Base-by-base conservation (phyloP, 805 yeast genomes). In the Pichia membranifaciens region DNA sequence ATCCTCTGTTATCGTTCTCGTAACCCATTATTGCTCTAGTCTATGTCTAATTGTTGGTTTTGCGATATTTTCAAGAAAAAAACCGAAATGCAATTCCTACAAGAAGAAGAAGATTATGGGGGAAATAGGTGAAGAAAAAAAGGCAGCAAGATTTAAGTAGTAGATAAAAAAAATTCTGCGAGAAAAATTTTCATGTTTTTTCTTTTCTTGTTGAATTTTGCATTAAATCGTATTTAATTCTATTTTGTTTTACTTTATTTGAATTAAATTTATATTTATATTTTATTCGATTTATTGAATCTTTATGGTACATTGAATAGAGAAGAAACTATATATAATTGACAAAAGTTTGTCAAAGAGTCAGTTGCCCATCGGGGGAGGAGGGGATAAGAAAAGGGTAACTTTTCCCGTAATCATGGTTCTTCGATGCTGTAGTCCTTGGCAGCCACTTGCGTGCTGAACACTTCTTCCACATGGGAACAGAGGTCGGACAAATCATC, bases 401-500 rank as follows among this genome's bases (percentile, higher is more conserved):
- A 25, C 10, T 7, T 25, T 7, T 25, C 10, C 29, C 10, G 29
- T 25, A 10, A 25, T 60, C 57, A 75, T 52, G 79, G 78, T 61
- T 77, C 81, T 45, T 67, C 74, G 10, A 73, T 72, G 22, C 71
- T 56, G 56, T 67, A 81, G 41, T 73, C 72, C 32, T 79, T 78
- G 41, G 78, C 78, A 42, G 77, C 76, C 48, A 87, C 79, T 58
- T 78, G 76, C 55, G 45, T 25, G 28, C 48, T 44, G 68, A 87
- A 91, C 49, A 76, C 81, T 51, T 78, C 82, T 65, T 91, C 97
- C 39, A 93, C 81, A 52, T 79, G 87, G 41, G 81, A 76, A 67
- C 99, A 93, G 61, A 90, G 65, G 54, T 83, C 90, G 51, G 82
- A 74, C 56, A 93, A 74, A 62, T 90, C 95, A 52, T 85, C 86